A percentile compares a stretch with the other conserved stretches of the same genome.
Evolutionary conservation across 2,329 filamentous ascomycete genomes (phyloP).

Genomic region (Diplodia corticola): DNA sequence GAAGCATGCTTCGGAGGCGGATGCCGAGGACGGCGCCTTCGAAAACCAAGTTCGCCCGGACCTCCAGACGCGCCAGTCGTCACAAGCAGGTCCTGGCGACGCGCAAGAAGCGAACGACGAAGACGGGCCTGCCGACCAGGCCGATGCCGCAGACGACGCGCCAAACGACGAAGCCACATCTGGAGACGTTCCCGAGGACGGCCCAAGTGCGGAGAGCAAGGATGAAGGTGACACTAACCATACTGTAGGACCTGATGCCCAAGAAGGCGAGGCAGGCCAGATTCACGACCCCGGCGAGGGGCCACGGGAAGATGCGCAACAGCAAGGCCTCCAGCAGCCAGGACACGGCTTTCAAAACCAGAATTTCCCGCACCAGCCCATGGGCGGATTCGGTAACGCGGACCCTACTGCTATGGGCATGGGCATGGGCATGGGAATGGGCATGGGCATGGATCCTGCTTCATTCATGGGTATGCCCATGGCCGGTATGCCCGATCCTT

Average conservation of each 20-base stretch:
- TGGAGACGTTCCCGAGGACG: neutral
- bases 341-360: neutral
- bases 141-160: slow-evolving; percentile 11
- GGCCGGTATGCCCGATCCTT: slow-evolving; percentile 30
- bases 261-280: slow-evolving; percentile 36
- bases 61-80: slow-evolving; percentile 33
- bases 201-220: slow-evolving; percentile 28
- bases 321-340: slow-evolving; percentile 2
- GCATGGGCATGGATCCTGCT: slow-evolving; percentile 25
- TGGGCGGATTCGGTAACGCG: slow-evolving; percentile 16
- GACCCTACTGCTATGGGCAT: slow-evolving; percentile 11
- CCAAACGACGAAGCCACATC: neutral
- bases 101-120: slow-evolving; percentile 21
- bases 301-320: neutral
- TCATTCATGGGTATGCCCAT: slow-evolving; percentile 36
- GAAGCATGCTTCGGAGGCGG: slow-evolving; percentile 10
- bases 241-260: slow-evolving; percentile 28
- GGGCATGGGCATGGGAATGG: slow-evolving; percentile 21
- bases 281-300: neutral
- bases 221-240: slow-evolving; percentile 24
- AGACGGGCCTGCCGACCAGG: neutral
- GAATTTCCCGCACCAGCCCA: slow-evolving; percentile 2
- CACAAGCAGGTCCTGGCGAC: slow-evolving; percentile 23
- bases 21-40: slow-evolving; percentile 30
- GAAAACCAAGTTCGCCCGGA: slow-evolving; percentile 24